Base-by-base conservation (phyloP, 2,329 filamentous ascomycete species). In the Microdochium paspali region DNA sequence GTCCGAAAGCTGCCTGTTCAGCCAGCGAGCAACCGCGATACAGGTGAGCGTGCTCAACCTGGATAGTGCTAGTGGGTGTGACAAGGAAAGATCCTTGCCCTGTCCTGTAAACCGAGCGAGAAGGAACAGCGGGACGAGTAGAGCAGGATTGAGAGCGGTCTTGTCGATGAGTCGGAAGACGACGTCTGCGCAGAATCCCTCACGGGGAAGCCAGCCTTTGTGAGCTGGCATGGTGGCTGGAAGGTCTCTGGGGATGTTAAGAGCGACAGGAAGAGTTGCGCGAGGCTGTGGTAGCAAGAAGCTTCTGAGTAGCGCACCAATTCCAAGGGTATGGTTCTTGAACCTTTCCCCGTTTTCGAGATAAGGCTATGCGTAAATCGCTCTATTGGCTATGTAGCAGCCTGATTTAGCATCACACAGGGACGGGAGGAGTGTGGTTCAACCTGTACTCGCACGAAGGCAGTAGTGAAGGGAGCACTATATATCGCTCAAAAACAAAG, bases 131-230 rank as follows among this genome's bases (percentile, higher is more conserved):
- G 26, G 45, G 44, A 40, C 23, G 12, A 42, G 31, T 32, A 46
- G 39, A 48, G 49, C 35, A 50, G 50, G 50, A 48, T 48, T 13
- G 18, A 32, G 15, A 5, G n/a, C 31, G 10, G 71, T 79, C 30
- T 62, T 61, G 49, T 71, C 69, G 52, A 80, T 56, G 35, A 74
- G 51, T 30, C 64, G 63, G 18, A 62, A 65, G 43, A 77, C 48
- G 9, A 73, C 71, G 53, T 80, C 76, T 46, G 62, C 62, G 2
- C 65, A 69, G 51, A 76, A 66, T 20, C 58, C 59, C 53, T 61
- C 58, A 28, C 59, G 55, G 2, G 59, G 59, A 7, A 61, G 49
- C 53, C 53, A 59, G 47, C 58, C 58, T 24, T 58, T 60, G 48
- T 35, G 31, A 9, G n/a, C 59, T 10, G 64, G 61, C 64, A 66